Percentiles rank a stretch among this genome's conserved stretches.
Evolutionary conservation across 768 basidiomycete genomes (phyloP).

Genomic region (Cystobasidium onofrii): DNA sequence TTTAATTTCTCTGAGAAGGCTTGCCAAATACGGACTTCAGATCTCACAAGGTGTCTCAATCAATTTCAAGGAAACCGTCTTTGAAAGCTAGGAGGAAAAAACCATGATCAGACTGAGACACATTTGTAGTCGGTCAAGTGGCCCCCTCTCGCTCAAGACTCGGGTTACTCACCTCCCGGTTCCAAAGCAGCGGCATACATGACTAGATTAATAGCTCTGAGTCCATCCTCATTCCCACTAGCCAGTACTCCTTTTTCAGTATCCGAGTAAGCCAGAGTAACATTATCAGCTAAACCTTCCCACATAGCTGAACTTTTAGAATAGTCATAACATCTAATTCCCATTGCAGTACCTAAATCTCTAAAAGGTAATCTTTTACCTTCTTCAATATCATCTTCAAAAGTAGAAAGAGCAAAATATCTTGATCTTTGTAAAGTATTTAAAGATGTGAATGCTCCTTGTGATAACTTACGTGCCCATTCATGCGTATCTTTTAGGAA

Average conservation of each 20-base stretch:
- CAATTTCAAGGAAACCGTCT: not conserved
- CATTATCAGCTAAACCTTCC: not conserved
- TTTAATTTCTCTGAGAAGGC: too few species aligned
- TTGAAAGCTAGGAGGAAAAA: not conserved
- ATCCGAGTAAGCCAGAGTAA: not conserved
- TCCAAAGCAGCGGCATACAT: slow-evolving; percentile 16
- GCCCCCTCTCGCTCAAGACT: too few species aligned
- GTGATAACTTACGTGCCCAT: slow-evolving; percentile 41
- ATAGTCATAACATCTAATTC: slow-evolving; percentile 8
- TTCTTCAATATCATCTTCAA: not conserved
- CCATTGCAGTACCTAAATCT: slow-evolving; percentile 7
- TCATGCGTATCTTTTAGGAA: slow-evolving; percentile 41
- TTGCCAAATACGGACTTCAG: too few species aligned
- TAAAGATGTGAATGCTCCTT: slow-evolving; percentile 34
- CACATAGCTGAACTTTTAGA: not conserved
- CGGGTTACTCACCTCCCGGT: not conserved
- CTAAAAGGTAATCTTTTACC: slow-evolving; percentile 1
- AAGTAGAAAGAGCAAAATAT: not conserved
- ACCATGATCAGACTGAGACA: too few species aligned
- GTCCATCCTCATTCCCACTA: not conserved
- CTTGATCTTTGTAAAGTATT: not conserved
- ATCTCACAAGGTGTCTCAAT: not conserved
- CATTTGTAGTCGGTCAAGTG: too few species aligned
- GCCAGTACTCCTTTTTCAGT: not conserved
- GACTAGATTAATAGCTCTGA: not conserved